phyloP scores from a whole-genome alignment of 1,284 basidiomycete genomes.

The Ganoderma boninense region DNA sequence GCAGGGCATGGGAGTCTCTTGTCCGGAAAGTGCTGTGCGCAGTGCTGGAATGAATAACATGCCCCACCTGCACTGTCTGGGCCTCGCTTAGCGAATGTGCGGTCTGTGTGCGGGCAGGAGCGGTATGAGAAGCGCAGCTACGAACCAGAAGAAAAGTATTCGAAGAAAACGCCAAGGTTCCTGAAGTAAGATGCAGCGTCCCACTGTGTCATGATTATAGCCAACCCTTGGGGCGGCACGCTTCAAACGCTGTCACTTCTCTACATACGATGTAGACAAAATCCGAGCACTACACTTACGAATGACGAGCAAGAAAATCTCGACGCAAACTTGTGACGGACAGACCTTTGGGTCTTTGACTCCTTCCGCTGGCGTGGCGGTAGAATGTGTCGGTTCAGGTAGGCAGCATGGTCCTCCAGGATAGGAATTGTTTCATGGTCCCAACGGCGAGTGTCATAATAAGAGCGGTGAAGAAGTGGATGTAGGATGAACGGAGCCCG shows the following conservation, averaged over 20 bases:
- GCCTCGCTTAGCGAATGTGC: neutral
- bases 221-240: neutral
- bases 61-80: neutral
- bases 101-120: neutral
- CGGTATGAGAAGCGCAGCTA: conserved; percentile 1
- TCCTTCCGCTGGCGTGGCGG: neutral
- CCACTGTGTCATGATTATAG: neutral
- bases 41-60: conserved; percentile 4
- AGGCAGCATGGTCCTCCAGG: too few relatives aligned
- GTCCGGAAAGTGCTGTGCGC: conserved; percentile 17
- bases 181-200: neutral
- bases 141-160: neutral
- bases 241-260: neutral
- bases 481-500: neutral
- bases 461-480: neutral
- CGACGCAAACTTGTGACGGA: neutral
- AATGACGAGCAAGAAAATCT: neutral
- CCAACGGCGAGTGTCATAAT: too few relatives aligned
- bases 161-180: neutral
- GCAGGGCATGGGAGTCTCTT: conserved; percentile 18
- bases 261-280: neutral
- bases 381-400: too few relatives aligned
- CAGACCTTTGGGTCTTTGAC: neutral
- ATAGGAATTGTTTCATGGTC: too few relatives aligned
- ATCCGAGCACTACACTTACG: neutral